Evolutionary conservation across 768 basidiomycete genomes (phyloP).

Genomic region (Suillus placidus): DNA sequence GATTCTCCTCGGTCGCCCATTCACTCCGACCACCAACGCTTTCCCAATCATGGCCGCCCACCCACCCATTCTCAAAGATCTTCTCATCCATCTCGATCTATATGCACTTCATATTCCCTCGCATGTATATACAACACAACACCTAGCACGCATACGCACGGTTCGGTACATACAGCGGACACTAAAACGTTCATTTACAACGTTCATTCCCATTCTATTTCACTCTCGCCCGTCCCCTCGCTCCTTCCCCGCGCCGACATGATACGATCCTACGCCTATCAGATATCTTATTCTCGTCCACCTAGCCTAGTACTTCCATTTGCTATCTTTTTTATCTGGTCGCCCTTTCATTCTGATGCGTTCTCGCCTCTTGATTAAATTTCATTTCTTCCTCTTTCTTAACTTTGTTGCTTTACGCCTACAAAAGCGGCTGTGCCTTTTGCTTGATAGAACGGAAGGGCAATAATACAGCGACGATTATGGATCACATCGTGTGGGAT

Average conservation of each 20-base stretch:
- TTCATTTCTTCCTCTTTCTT: neutral
- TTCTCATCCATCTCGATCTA: conserved; percentile 7
- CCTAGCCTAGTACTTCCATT: neutral
- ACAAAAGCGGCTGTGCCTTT: neutral
- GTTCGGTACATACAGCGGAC: conserved; percentile 9
- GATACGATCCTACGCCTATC: neutral
- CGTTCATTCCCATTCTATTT: conserved; percentile 7
- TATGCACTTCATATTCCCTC: conserved; percentile 7
- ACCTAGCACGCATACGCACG: conserved; percentile 5
- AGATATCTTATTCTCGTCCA: neutral
- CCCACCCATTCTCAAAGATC: neutral
- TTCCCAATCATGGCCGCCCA: neutral
- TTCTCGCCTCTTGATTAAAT: neutral
- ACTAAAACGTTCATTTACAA: neutral
- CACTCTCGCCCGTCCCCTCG: neutral
- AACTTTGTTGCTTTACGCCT: neutral
- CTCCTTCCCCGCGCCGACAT: neutral
- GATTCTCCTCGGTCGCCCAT: neutral
- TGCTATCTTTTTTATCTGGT: conserved; percentile 3
- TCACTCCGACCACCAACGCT: neutral
- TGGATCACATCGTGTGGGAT: neutral
- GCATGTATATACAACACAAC: conserved; percentile 11
- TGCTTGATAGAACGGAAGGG: conserved; percentile 2
- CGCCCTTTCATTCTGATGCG: neutral
- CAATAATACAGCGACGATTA: neutral